phyloP scores from a whole-genome alignment of 73 alveolate genomes.

The Paramecium sonneborni region DNA sequence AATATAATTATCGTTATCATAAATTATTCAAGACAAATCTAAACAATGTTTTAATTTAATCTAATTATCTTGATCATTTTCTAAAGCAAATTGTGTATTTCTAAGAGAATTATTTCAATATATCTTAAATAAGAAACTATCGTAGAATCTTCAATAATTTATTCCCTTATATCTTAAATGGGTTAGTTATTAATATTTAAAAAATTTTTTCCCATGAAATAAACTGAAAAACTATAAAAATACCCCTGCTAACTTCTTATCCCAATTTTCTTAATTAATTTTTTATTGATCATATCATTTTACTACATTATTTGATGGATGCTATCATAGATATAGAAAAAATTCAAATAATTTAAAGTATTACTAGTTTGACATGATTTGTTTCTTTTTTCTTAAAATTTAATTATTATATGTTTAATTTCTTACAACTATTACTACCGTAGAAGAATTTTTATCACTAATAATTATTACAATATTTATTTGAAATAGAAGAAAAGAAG shows the following conservation, averaged over 20 bases:
- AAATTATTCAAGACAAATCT: not conserved
- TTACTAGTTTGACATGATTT: not conserved
- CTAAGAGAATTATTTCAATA: not conserved
- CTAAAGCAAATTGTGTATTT: not conserved
- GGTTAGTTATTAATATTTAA: not conserved
- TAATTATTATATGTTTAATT: not conserved
- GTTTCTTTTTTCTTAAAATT: not conserved
- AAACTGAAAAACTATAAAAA: constrained; percentile 15
- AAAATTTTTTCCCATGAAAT: not conserved
- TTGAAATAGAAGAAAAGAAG: not conserved
- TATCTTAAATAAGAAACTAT: not conserved
- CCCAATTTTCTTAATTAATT: constrained; percentile 12
- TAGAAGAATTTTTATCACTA: not conserved
- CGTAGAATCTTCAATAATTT: not conserved
- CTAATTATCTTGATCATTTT: not conserved
- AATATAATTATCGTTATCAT: too few relatives aligned
- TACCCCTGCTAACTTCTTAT: not conserved
- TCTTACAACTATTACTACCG: not conserved
- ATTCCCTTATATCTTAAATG: too few relatives aligned
- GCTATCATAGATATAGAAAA: not conserved
- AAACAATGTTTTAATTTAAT: too few relatives aligned
- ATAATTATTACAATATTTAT: not conserved
- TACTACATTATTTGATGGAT: not conserved
- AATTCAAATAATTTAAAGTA: not conserved
- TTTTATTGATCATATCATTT: not conserved